These are phyloP conservation scores for Penicillium frequentans DNA, from an alignment of 2,329 filamentous ascomycete genomes.

Conservation along the genomic window DNA sequence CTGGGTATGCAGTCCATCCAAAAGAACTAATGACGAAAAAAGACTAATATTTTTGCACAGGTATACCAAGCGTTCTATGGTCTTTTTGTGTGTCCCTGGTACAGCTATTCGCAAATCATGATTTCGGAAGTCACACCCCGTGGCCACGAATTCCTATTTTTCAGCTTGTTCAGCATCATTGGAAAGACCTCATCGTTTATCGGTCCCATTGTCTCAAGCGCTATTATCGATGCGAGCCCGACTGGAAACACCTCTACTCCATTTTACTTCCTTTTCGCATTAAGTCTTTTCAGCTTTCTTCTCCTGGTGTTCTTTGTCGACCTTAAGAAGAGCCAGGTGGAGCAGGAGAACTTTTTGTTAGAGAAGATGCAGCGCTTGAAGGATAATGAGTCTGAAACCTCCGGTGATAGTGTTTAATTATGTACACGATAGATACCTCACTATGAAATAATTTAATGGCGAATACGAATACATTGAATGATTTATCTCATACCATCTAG, in stretches of 20 bases:
- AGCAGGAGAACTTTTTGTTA: conserved; percentile 59
- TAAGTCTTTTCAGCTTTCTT: conserved; percentile 57
- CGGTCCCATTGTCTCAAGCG: conserved; percentile 66
- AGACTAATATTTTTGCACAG: conserved; percentile 8
- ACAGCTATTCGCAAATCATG: conserved; percentile 70
- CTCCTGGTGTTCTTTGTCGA: conserved; percentile 59
- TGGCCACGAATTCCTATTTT: conserved; percentile 70
- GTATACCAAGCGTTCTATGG: conserved; percentile 60
- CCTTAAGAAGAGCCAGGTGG: conserved; percentile 59
- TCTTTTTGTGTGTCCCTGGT: conserved; percentile 68
- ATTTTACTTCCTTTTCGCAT: conserved; percentile 65
- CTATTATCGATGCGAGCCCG: conserved; percentile 64
- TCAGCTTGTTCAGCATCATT: conserved; percentile 67
- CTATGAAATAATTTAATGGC: neutral
- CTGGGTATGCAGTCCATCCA: conserved; percentile 36
- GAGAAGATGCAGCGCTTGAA: conserved; percentile 26
- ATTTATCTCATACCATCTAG: neutral
- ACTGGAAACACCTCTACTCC: conserved; percentile 59
- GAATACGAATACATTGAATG: neutral
- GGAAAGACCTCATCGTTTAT: conserved; percentile 69
- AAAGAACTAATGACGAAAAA: neutral
- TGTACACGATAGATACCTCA: neutral
- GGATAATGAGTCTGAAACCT: conserved; percentile 6
- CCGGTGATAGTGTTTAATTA: conserved; percentile 4
- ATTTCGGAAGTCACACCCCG: conserved; percentile 68